Evolutionary conservation across 495 filamentous ascomycete species (phyloP).

Genomic region (Penicillium samsonianum): DNA sequence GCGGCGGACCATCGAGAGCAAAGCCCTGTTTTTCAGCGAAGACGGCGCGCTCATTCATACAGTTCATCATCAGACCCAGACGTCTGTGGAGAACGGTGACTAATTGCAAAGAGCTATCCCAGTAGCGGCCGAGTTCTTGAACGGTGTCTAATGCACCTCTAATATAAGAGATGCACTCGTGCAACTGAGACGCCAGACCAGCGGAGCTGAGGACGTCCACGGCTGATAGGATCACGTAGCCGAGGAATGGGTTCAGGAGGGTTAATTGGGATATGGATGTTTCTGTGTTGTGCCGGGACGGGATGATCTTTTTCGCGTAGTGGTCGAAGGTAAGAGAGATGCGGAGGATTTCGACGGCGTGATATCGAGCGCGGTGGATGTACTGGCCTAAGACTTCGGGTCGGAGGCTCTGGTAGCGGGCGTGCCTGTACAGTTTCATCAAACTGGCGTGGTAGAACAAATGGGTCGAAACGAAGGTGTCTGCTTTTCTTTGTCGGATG

Average conservation of each 20-base stretch:
- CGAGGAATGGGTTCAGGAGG: conserved; percentile 45
- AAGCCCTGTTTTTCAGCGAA: conserved; percentile 37
- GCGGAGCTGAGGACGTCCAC: conserved; percentile 50
- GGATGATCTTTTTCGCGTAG: conserved; percentile 24
- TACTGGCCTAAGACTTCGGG: conserved; percentile 35
- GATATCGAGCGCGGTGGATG: conserved; percentile 41
- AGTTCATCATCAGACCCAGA: conserved; percentile 32
- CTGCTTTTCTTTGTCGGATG: conserved; percentile 47
- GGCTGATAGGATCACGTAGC: conserved; percentile 47
- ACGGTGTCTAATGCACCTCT: conserved; percentile 43
- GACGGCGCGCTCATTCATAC: conserved; percentile 25
- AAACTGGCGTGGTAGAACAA: conserved; percentile 60
- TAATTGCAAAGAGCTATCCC: conserved; percentile 35
- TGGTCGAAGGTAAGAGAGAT: conserved; percentile 35
- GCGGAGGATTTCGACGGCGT: conserved; percentile 45
- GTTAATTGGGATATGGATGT: conserved; percentile 13
- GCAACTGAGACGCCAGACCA: conserved; percentile 34
- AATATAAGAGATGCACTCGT: conserved; percentile 49
- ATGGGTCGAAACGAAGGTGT: conserved; percentile 60
- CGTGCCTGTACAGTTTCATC: conserved; percentile 64
- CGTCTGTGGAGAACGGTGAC: conserved; percentile 34
- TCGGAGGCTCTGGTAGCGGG: conserved; percentile 41
- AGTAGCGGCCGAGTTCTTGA: conserved; percentile 35
- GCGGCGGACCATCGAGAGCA: conserved; percentile 30
- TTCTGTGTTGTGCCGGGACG: conserved; percentile 24